Evolutionary conservation across 2,329 filamentous ascomycete genomes (phyloP).

Genomic region (Aspergillus thermomutatus): DNA sequence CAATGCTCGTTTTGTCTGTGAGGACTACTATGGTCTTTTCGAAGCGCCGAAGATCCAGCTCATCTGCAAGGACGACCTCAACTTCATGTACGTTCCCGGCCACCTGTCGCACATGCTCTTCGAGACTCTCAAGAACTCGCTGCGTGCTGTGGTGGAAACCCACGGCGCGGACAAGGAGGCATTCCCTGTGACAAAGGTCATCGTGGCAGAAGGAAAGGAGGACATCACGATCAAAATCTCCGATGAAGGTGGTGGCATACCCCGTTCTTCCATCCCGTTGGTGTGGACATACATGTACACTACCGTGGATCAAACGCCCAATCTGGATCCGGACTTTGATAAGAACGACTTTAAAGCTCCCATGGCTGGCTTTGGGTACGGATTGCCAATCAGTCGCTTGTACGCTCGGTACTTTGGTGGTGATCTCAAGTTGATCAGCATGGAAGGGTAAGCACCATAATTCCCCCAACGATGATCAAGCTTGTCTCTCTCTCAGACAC

Average conservation of each 20-base stretch:
- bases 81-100: conserved; percentile 99
- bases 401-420: conserved; percentile 98
- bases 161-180: conserved; percentile 94
- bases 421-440: conserved; percentile 95
- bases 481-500: neutral
- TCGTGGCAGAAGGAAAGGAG: conserved; percentile 95
- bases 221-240: conserved; percentile 99
- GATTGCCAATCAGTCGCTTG: conserved; percentile 85
- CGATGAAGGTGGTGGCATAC: conserved; percentile 94
- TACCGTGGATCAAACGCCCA: conserved; percentile 93
- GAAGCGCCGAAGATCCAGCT: conserved; percentile 96
- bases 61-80: conserved; percentile 86
- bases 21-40: conserved; percentile 96
- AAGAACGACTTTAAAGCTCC: conserved; percentile 99
- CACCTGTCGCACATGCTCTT: conserved; percentile 99
- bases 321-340: conserved; percentile 93
- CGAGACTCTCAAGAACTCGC: conserved; percentile 96
- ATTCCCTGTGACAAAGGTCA: conserved; percentile 95
- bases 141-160: conserved; percentile 92
- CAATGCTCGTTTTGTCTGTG: conserved; percentile 97
- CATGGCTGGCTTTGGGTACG: conserved; percentile 99
- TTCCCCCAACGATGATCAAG: neutral
- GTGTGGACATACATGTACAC: conserved; percentile 99
- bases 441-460: conserved; percentile 77
- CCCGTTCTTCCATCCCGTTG: conserved; percentile 84